Percentiles rank a stretch among this genome's conserved stretches.
Evolutionary conservation across 805 yeast genomes (phyloP).

Genomic region (Komagataella kurtzmanii): DNA sequence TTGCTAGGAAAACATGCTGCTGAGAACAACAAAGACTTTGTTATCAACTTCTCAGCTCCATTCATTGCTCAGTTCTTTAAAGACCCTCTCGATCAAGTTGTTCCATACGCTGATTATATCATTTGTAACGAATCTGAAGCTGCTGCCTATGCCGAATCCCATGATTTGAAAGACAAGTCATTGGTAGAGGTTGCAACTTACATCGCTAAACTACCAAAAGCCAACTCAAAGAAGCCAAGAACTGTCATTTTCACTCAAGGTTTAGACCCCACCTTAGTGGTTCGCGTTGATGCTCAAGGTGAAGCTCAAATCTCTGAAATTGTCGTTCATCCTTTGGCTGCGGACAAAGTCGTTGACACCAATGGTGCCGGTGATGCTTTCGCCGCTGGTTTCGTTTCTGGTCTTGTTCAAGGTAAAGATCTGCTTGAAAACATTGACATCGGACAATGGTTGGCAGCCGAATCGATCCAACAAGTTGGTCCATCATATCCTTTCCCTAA

Average conservation of each 20-base stretch:
- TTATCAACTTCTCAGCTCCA: conserved; percentile 90
- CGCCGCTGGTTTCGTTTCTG: conserved; percentile 92
- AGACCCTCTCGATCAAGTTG: conserved; percentile 65
- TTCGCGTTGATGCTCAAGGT: conserved; percentile 31
- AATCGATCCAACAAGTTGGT: conserved; percentile 87
- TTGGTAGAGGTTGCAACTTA: conserved; percentile 68
- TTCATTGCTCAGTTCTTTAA: conserved; percentile 93
- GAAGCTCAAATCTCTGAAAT: conserved; percentile 36
- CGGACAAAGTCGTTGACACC: conserved; percentile 69
- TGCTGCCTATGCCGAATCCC: conserved; percentile 82
- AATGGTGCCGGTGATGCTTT: conserved; percentile 99
- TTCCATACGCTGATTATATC: conserved; percentile 83
- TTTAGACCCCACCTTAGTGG: conserved; percentile 77
- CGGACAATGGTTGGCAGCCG: conserved; percentile 95
- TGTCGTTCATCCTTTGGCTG: conserved; percentile 62
- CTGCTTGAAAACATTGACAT: conserved; percentile 50
- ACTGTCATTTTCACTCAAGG: conserved; percentile 94
- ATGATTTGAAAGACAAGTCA: conserved; percentile 40
- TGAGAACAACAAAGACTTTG: conserved; percentile 60
- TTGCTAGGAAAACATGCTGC: conserved; percentile 76
- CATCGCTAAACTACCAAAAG: conserved; percentile 71
- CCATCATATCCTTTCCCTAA: conserved; percentile 86
- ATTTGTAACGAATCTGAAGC: conserved; percentile 98
- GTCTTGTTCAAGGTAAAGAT: conserved; percentile 61
- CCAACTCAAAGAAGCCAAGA: conserved; percentile 54